phyloP scores from a whole-genome alignment of 108 stramenopile species.

The Cyclotella atomus region DNA sequence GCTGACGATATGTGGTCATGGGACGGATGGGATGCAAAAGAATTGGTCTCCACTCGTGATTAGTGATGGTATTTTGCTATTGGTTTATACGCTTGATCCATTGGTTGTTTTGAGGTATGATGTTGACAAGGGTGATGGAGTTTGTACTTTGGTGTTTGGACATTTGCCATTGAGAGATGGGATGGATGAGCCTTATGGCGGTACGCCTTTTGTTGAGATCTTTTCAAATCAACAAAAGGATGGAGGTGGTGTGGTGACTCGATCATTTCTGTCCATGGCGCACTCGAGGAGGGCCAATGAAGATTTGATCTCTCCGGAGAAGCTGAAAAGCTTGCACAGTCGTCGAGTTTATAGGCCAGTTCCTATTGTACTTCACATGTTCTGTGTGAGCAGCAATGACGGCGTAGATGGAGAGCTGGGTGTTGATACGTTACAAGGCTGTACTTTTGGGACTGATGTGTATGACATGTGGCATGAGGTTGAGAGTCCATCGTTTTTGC shows the following conservation, averaged over 20 bases:
- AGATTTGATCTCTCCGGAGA: background rate
- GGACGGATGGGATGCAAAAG: background rate
- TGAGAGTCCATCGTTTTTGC: background rate
- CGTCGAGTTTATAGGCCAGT: slow-evolving; percentile 1
- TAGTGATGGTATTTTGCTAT: background rate
- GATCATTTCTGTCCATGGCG: slow-evolving; percentile 5
- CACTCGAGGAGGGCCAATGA: background rate
- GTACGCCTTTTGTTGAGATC: slow-evolving; percentile 1
- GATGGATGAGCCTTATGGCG: slow-evolving; percentile 8
- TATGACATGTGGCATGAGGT: slow-evolving; percentile 7
- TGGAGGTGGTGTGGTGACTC: background rate
- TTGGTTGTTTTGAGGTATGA: background rate
- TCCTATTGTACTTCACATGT: background rate
- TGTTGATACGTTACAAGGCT: background rate
- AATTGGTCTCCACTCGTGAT: slow-evolving; percentile 5
- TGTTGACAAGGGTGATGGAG: slow-evolving; percentile 7
- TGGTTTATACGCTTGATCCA: slow-evolving; percentile 8
- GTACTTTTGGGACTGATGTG: slow-evolving; percentile 1
- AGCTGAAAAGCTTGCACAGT: too few relatives aligned
- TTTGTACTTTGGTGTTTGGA: background rate
- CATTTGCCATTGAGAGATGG: background rate
- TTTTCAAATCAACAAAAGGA: background rate
- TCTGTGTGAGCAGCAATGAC: background rate
- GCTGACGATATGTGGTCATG: slow-evolving; percentile 7
- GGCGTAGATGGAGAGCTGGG: background rate